Evolutionary conservation across 148 eudicot genomes (phyloP), one percentile per base, ranked within the genome.

Genomic region (Simmondsia chinensis): DNA sequence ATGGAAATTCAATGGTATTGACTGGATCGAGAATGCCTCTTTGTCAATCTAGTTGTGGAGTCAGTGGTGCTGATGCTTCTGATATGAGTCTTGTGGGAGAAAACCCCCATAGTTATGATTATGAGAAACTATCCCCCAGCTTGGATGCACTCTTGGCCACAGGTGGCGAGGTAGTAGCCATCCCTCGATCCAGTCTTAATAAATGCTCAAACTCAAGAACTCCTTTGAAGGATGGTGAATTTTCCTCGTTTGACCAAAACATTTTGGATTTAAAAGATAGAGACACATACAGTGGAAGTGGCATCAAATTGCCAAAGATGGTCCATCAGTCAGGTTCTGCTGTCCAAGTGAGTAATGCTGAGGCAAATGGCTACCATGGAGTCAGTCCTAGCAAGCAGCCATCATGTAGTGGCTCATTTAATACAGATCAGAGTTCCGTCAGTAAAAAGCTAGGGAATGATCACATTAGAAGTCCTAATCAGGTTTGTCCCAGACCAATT

Each of bases 51-150:
- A 61, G 71, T 48, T 25, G n/a, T n/a, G n/a, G n/a, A n/a, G n/a
- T n/a, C n/a, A n/a, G n/a, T n/a, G n/a, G n/a, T n/a, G n/a, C n/a
- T n/a, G n/a, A n/a, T n/a, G n/a, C n/a, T n/a, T n/a, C n/a, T 71
- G 96, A 82, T 59, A 91, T 91, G 99, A 91, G 86, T 71, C 77
- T 91, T 37, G 83, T 82, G 57, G 72, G 62, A 56, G 83, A 67
- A 40, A 70, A 64, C 40, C 65, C 61, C 1, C 64, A 34, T 16
- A 72, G 57, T 27, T 91, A 76, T 68, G 87, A 91, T 54, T 91
- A 79, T 46, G 99, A 71, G 38, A 68, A 64, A 49, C 52, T 91
- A 20, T 80, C 94, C 34, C 82, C 84, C 29, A 82, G 55, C 44
- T 51, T 77, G 66, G 72, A 82, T 70, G 69, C 75, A 12, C 62